Evolutionary conservation across 208 protist species (phyloP).

Genomic region (Wallacemonas sp.): DNA sequence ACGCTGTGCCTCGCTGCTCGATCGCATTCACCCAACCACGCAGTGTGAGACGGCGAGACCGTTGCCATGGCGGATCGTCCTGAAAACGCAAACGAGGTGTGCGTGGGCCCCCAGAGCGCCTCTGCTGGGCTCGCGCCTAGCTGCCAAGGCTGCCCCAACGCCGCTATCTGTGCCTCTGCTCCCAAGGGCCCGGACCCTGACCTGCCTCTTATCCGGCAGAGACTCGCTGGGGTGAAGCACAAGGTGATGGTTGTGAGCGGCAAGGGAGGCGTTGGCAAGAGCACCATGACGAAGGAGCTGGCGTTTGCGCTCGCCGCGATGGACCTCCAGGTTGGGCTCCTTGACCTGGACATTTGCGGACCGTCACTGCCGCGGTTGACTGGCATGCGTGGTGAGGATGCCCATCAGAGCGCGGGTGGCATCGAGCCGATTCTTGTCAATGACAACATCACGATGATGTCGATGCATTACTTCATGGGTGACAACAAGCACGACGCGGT

Average conservation of each 20-base stretch:
- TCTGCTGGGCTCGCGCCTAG: conserved; percentile 93
- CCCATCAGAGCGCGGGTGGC: conserved; percentile 89
- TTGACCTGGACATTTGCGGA: conserved; percentile 99
- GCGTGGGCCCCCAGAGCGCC: conserved; percentile 94
- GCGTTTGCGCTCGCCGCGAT: conserved; percentile 73
- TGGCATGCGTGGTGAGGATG: conserved; percentile 86
- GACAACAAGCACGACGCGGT: conserved; percentile 96
- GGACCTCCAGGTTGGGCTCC: conserved; percentile 95
- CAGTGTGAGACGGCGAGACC: too few species aligned
- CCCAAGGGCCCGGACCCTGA: conserved; percentile 94
- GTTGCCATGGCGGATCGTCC: conserved; percentile 4
- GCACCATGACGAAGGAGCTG: conserved; percentile 91
- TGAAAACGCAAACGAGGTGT: conserved; percentile 58
- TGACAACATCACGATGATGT: conserved; percentile 97
- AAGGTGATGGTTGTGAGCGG: conserved; percentile 92
- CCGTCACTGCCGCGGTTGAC: conserved; percentile 91
- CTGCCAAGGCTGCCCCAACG: conserved; percentile 98
- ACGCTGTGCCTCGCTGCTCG: too few species aligned
- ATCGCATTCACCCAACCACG: too few species aligned
- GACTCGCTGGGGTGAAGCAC: conserved; percentile 72
- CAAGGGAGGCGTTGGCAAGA: conserved; percentile 96
- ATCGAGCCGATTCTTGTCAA: conserved; percentile 96
- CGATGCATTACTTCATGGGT: conserved; percentile 97
- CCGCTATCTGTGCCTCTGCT: conserved; percentile 92
- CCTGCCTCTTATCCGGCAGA: conserved; percentile 77